phyloP scores from a whole-genome alignment of 495 filamentous ascomycete species.

The Xylaria acuta region DNA sequence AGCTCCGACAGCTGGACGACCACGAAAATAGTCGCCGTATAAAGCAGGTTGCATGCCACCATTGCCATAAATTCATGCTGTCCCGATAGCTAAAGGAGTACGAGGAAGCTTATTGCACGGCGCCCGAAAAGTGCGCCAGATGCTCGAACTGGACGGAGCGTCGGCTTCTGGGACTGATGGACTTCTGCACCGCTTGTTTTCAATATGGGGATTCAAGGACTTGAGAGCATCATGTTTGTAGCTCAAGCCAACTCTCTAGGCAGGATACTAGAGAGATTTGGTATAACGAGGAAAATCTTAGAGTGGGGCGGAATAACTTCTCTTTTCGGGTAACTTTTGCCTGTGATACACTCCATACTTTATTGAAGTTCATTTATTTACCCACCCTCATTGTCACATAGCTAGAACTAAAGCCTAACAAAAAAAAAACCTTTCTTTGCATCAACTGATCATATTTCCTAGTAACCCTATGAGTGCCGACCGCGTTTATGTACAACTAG shows the following conservation, averaged over 20 bases:
- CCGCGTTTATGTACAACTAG: too few species aligned
- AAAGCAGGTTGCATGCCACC: not conserved
- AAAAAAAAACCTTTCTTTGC: too few species aligned
- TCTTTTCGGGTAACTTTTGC: not conserved
- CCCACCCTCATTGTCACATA: too few species aligned
- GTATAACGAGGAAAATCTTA: not conserved
- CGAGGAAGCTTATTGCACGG: not conserved
- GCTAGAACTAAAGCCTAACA: too few species aligned
- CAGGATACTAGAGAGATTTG: not conserved
- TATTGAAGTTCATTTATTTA: not conserved
- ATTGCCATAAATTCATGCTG: not conserved
- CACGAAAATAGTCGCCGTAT: not conserved
- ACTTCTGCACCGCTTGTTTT: too few species aligned
- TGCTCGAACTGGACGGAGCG: too few species aligned
- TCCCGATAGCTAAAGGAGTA: not conserved
- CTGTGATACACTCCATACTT: not conserved
- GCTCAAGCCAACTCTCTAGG: not conserved
- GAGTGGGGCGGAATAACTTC: not conserved
- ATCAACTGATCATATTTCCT: too few species aligned
- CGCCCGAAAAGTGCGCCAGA: too few species aligned
- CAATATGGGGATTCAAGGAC: too few species aligned
- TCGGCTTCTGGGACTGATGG: too few species aligned
- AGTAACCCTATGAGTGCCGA: too few species aligned
- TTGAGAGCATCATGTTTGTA: not conserved
- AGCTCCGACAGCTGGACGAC: not conserved